Percentiles rank a stretch among this genome's conserved stretches.
Conservation (phyloP, 2,329 filamentous ascomycete genomes). For the Fusarium sp. region DNA sequence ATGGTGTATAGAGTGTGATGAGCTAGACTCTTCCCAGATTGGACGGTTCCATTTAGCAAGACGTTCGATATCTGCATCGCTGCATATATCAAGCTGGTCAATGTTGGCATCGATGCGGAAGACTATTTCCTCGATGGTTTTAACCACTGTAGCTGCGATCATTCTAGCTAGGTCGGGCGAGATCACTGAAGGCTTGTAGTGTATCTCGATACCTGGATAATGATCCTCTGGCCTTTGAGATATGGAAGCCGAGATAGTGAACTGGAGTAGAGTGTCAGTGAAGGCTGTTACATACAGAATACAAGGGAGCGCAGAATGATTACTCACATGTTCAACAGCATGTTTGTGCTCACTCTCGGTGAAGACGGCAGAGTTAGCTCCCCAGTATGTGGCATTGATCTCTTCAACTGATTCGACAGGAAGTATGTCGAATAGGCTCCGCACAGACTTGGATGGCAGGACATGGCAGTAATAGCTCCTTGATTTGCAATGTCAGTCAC, state of each 20-base stretch:
- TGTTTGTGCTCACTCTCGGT: not conserved
- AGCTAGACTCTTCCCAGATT: not conserved
- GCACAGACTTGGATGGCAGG: not conserved
- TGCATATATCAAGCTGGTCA: not conserved
- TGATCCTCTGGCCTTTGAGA: not conserved
- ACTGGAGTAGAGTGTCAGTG: not conserved
- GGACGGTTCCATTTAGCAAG: not conserved
- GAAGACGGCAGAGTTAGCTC: not conserved
- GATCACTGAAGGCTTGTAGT: not conserved
- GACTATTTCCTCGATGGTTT: not conserved
- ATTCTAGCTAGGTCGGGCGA: not conserved
- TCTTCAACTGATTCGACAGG: not conserved
- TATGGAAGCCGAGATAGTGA: not conserved
- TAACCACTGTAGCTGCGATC: not conserved
- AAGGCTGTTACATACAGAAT: rapidly evolving
- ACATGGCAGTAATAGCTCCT: constrained; percentile 1
- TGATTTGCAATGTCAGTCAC: not conserved
- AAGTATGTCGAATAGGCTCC: not conserved
- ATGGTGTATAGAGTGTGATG: not conserved
- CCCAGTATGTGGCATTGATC: not conserved
- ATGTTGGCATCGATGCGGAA: not conserved
- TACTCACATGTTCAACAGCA: not conserved
- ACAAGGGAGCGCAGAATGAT: no score
- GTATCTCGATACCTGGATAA: not conserved
- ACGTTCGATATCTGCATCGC: constrained; percentile 1